Base-by-base conservation (phyloP, 495 filamentous ascomycete species). In the Lophium mytilinum region DNA sequence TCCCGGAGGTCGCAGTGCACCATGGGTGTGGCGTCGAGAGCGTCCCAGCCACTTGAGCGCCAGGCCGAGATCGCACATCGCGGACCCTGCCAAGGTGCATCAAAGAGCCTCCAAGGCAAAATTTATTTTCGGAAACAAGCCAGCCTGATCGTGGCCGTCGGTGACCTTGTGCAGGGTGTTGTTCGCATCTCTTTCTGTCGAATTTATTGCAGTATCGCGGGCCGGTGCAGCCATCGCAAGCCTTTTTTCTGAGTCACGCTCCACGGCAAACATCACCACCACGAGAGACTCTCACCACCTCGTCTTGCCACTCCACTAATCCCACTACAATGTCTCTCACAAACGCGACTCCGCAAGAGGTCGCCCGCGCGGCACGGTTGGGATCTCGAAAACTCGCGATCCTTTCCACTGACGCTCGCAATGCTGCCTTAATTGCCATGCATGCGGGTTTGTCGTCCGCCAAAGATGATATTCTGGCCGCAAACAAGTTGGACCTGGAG, bases 401-500 rank as follows among this genome's bases (percentile, higher is more conserved):
- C 2, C 63, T 75, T 17, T 56, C 71, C 4, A 65, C 63, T 10
- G 53, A 60, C 52, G 75, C 61, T 8, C 86, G 93, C 57, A 93
- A 96, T 74, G 80, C 86, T 47, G 93, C 93, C 17, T 72, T 98
- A 55, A 90, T 85, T 19, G 82, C 83, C 4, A 86, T 98, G 55
- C 83, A 96, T 71, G 64, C 76, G 48, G 88, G 83, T 4, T 78
- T 98, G 33, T 68, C 76, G 9, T 71, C 73, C 11, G 82, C 87
- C 35, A 85, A 83, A 65, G 76, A 85, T 56, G 75, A 79, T 18
- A 95, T 98, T 47, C 78, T 97, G 30, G 80, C 81, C 34, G 94
- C 94, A 46, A 98, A 98, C 73, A 81, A 82, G 30, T 79, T 76
- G 58, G 93, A 98, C 69, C 75, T 97, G 36, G 79, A 82, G 58